Base-by-base conservation (phyloP, 345 rosid genomes). In the Theobroma cacao region DNA sequence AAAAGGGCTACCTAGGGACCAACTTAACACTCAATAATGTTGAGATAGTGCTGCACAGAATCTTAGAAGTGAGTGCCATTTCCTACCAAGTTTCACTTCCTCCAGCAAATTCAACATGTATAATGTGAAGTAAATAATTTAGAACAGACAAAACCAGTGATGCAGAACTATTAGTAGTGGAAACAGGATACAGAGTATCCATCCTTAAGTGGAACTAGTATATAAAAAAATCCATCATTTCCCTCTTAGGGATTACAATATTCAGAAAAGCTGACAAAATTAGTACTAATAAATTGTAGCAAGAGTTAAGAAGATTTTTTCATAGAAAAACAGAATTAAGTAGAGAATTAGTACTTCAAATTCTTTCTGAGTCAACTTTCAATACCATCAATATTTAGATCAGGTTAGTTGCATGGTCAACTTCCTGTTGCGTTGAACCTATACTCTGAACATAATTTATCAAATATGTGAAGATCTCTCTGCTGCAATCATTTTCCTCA, bases 361-460 rank as follows among this genome's bases (percentile, higher is more conserved):
- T 87, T 85, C 83, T 62, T 71, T 68, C 80, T 41, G 24, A 74
- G 68, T 80, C 75, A 41, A 68, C 58, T 74, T 81, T 72, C 85
- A 80, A 78, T 79, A 62, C 52, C 24, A 61, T 58, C 64, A 17
- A 24, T 34, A 65, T 20, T 55, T 55, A 48, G 12, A 77, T 58
- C 60, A 75, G 71, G 68, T 26, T 53, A 48, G 9, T 28, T 72
- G 67, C 17, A 67, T 4, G 52, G 72, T 48, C 75, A 72, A 72
- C 60, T 48, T 28, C 47, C 40, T 15, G 41, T 41, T 13, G 20
- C 24, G 47, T 45, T 48, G 17, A 48, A 22, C 43, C 14, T 13
- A 4, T 36, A 64, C 40, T 56, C 20, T n/a, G 36, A 36, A 36
- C 69, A 28, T 31, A 60, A 14, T 65, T 41, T 52, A 66, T 36